Evolutionary conservation across 805 yeast genomes (phyloP), one percentile per base, ranked within the genome.

Genomic region (Debaryomyces tyrocola): DNA sequence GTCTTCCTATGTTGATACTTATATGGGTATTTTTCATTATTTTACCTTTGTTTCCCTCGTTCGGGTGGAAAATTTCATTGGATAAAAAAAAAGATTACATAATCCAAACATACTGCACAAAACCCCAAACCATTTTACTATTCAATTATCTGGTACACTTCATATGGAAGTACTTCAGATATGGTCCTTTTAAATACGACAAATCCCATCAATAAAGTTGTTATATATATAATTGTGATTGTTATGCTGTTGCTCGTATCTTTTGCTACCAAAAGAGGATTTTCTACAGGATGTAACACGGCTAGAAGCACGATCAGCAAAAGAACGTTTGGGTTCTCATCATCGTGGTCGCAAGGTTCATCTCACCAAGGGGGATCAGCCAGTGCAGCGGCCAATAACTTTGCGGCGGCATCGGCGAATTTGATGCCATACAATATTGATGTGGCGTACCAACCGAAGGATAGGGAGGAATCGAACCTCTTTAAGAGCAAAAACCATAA

Each of bases 371-470:
- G 52, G 20, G 49, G 50, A 11, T 45, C 48, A 60, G 51, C 58
- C 6, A 47, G 55, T 10, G 53, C 62, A 6, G 50, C 59, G 6
- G 52, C 55, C 10, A 44, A 53, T 40, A 55, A 54, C 39, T 48
- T 50, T 37, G 56, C 63, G 11, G 43, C 45, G 11, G 40, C 48
- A 7, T 41, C 64, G 44, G 58, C 54, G 28, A 43, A 50, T 39
- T 55, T 60, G 34, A 34, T 72, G 41, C 69, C 73, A 29, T 84
- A 79, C 59, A 71, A 79, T 29, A 70, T 83, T 11, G 80, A 89
- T 0, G 87, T 86, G 14, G 87, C 90, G 1, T 87, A 74, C 60
- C 86, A 83, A 58, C 88, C 94, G 4, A 87, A 87, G 59, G 84
- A 82, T 56, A 68, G 94, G 45, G 67, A 70, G 37, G 82, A 77